phyloP scores from a whole-genome alignment of 208 protist species.

The Phytomonas sp. region DNA sequence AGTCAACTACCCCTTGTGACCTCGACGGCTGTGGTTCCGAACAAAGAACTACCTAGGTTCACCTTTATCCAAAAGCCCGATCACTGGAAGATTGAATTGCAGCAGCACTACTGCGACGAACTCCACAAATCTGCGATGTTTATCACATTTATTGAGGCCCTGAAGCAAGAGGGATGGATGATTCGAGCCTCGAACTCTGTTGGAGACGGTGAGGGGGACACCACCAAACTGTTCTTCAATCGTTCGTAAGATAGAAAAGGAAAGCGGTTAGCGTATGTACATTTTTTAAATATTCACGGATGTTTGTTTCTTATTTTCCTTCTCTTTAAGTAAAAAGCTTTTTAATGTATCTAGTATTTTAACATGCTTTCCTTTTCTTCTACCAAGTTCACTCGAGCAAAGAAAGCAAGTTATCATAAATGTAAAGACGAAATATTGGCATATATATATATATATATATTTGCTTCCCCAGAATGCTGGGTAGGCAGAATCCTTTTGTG shows the following conservation, averaged over 20 bases:
- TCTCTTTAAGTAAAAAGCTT: not conserved
- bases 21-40: constrained; percentile 58
- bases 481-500: constrained; percentile 3
- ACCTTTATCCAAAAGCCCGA: constrained; percentile 63
- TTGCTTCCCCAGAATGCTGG: constrained; percentile 13
- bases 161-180: constrained; percentile 83
- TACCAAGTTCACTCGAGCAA: constrained; percentile 1
- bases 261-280: constrained; percentile 5
- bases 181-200: constrained; percentile 70
- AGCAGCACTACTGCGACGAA: constrained; percentile 88
- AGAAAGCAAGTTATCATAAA: constrained; percentile 1
- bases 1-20: constrained; percentile 56
- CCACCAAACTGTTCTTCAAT: constrained; percentile 82
- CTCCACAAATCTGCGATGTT: constrained; percentile 79
- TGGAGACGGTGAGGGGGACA: constrained; percentile 44
- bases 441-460: constrained; percentile 6
- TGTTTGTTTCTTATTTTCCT: constrained; percentile 11
- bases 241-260: constrained; percentile 21
- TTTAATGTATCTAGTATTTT: not conserved
- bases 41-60: constrained; percentile 72
- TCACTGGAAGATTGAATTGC: constrained; percentile 85
- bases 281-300: constrained; percentile 7
- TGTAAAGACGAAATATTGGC: not conserved
- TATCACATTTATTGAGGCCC: constrained; percentile 60
- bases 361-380: not conserved